Base-by-base conservation (phyloP, 1,284 basidiomycete species). In the Leucoagaricus sp. region DNA sequence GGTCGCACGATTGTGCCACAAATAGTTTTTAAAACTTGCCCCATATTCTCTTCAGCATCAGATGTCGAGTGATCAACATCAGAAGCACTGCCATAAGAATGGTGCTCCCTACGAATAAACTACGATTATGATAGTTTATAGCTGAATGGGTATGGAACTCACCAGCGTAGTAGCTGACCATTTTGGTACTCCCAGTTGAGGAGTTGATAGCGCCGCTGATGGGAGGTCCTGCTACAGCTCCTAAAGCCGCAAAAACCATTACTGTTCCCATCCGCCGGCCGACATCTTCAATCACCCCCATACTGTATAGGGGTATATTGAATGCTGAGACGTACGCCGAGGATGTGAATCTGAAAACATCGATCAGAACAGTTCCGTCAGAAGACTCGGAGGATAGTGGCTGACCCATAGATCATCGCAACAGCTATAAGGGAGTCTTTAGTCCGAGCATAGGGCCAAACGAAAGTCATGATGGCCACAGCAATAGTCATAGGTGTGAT, bases 231-330 rank as follows among this genome's bases (percentile, higher is more conserved):
- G 72, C 74, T 1, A 84, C 64, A 1, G 81, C 75, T 23, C 78
- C 81, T 9, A 79, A 26, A 6, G 77, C 73, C 12, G 79, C 62
- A 50, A 86, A 70, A 7, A 77, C 82, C 67, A 85, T 73, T 40
- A 79, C 75, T 72, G 86, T 80, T 0, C 87, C 85, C 3, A 78
- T 70, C 10, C 85, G 77, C 29, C 81, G 73, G 28, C 87, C 87
- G 5, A 87, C 75, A 61, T 87, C 84, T n/a, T 71, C 70, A 1
- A 77, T 71, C 0, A 77, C 72, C 3, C 86, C 85, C 72, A 89
- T 76, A 2, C 71, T 68, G 25, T 84, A 79, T 21, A 81, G 65
- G 0, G 86, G 85, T 7, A 75, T 66, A 1, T 75, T 64, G 41
- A 84, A 67, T 23, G 83, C 72, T 1, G 79, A 76, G 17, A 81